Conservation (phyloP, 73 alveolate genomes). For the Blepharisma japonicum region DNA sequence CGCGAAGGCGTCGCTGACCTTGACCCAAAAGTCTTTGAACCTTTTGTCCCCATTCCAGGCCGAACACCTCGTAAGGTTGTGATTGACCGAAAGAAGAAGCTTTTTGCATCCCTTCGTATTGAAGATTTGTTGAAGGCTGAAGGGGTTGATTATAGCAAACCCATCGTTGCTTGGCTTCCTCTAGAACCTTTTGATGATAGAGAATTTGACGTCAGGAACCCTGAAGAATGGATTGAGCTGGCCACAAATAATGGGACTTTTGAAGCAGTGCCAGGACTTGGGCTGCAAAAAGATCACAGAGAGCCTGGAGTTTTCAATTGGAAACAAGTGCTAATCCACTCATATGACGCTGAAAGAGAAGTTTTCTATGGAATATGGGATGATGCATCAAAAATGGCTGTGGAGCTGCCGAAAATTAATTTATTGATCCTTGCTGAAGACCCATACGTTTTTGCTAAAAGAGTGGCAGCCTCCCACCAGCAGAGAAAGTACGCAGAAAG, state of each 20-base stretch:
- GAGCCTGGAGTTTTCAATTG: slow-evolving; percentile 38
- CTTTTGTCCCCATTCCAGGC: slow-evolving; percentile 95
- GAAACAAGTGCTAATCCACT: slow-evolving; percentile 28
- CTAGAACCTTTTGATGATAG: slow-evolving; percentile 98
- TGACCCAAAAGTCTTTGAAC: slow-evolving; percentile 79
- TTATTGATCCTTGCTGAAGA: slow-evolving; percentile 80
- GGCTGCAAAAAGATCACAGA: slow-evolving; percentile 53
- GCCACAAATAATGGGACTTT: slow-evolving; percentile 85
- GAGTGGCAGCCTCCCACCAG: slow-evolving; percentile 90
- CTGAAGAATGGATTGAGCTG: slow-evolving; percentile 93
- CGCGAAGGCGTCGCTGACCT: slow-evolving; percentile 69
- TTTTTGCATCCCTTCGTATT: slow-evolving; percentile 86
- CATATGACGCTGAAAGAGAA: slow-evolving; percentile 25
- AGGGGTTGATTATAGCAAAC: slow-evolving; percentile 74
- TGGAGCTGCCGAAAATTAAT: slow-evolving; percentile 55
- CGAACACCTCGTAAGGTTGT: slow-evolving; percentile 96
- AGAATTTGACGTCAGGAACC: slow-evolving; percentile 95
- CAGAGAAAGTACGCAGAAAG: slow-evolving; percentile 89
- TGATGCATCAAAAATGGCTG: slow-evolving; percentile 44
- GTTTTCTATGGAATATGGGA: slow-evolving; percentile 25
- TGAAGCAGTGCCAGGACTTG: slow-evolving; percentile 80
- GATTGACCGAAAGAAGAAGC: slow-evolving; percentile 94
- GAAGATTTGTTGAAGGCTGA: slow-evolving; percentile 80
- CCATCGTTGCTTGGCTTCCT: slow-evolving; percentile 95
- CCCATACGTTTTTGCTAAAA: slow-evolving; percentile 84